Conservation (phyloP, 352 stramenopile species). For the Globisporangium solare region DNA sequence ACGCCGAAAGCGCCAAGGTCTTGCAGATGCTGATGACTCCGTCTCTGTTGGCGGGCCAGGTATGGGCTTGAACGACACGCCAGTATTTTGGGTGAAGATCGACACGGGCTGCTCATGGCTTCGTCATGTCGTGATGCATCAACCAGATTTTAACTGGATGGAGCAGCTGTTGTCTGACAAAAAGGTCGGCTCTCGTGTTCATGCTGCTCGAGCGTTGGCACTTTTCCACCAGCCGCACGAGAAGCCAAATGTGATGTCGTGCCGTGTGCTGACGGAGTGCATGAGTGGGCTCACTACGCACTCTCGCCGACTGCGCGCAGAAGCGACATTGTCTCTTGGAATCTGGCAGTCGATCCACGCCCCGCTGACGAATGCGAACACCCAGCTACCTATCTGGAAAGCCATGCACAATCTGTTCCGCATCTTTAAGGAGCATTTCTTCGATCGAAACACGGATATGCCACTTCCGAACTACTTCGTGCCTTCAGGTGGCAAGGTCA, state of each 20-base stretch:
- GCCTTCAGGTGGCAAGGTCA: slow-evolving; percentile 76
- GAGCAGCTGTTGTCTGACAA: slow-evolving; percentile 82
- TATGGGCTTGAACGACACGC: slow-evolving; percentile 85
- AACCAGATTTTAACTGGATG: slow-evolving; percentile 89
- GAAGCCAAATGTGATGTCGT: slow-evolving; percentile 86
- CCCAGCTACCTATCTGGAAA: slow-evolving; percentile 78
- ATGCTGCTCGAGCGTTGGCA: slow-evolving; percentile 67
- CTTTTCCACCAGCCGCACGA: slow-evolving; percentile 79
- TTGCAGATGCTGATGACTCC: slow-evolving; percentile 74
- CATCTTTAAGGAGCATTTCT: slow-evolving; percentile 90
- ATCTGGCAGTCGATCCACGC: slow-evolving; percentile 87
- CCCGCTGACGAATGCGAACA: slow-evolving; percentile 76
- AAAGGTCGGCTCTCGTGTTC: slow-evolving; percentile 76
- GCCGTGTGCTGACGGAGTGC: slow-evolving; percentile 75
- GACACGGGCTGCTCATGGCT: slow-evolving; percentile 75
- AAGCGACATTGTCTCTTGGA: slow-evolving; percentile 68
- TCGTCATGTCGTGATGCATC: slow-evolving; percentile 80
- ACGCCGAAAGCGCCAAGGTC: slow-evolving; percentile 73
- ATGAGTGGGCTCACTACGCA: slow-evolving; percentile 84
- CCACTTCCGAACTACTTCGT: slow-evolving; percentile 86
- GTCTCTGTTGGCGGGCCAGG: slow-evolving; percentile 69
- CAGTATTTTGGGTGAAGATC: slow-evolving; percentile 86
- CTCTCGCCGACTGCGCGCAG: slow-evolving; percentile 64
- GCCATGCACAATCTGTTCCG: slow-evolving; percentile 83
- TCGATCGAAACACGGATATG: slow-evolving; percentile 76